phyloP scores from a whole-genome alignment of 306 rosid genomes.

The Trichosanthes cucumerina region DNA sequence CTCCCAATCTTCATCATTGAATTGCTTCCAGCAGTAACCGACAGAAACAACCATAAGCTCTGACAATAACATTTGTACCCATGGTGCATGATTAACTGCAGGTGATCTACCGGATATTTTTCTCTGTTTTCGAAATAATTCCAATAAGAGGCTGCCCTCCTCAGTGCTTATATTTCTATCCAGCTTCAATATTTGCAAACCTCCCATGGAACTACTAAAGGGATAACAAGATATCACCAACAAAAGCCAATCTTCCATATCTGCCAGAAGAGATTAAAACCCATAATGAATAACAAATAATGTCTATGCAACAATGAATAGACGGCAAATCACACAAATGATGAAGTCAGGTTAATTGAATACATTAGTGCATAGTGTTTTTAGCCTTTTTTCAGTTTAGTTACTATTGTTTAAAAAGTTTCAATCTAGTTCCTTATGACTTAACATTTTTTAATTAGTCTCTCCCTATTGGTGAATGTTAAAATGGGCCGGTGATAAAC shows the following conservation, averaged over 20 bases:
- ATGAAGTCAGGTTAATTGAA: neutral
- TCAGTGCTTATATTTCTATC: constrained; percentile 44
- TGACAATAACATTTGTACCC: constrained; percentile 71
- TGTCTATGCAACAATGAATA: constrained; percentile 5
- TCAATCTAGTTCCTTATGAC: too few species aligned
- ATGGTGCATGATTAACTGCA: constrained; percentile 46
- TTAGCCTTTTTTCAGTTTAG: too few species aligned
- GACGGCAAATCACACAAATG: neutral
- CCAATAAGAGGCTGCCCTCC: constrained; percentile 57
- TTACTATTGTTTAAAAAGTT: too few species aligned
- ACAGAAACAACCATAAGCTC: constrained; percentile 66
- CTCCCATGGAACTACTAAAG: constrained; percentile 39
- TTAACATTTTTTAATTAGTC: neutral
- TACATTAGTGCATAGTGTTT: too few species aligned
- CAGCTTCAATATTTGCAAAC: constrained; percentile 37
- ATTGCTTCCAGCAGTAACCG: constrained; percentile 83
- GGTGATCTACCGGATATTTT: constrained; percentile 42
- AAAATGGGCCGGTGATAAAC: neutral
- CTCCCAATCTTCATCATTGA: constrained; percentile 84
- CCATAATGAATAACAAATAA: constrained; percentile 13
- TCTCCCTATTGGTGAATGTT: neutral
- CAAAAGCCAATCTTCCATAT: constrained; percentile 78
- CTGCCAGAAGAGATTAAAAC: constrained; percentile 34
- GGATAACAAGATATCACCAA: constrained; percentile 84
- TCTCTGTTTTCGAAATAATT: constrained; percentile 75